A percentile compares a stretch with the other conserved stretches of the same genome.
These are phyloP conservation scores for Mortierella sp. DNA, from an alignment of 371 early-diverging fungal species.

Conservation along the genomic window DNA sequence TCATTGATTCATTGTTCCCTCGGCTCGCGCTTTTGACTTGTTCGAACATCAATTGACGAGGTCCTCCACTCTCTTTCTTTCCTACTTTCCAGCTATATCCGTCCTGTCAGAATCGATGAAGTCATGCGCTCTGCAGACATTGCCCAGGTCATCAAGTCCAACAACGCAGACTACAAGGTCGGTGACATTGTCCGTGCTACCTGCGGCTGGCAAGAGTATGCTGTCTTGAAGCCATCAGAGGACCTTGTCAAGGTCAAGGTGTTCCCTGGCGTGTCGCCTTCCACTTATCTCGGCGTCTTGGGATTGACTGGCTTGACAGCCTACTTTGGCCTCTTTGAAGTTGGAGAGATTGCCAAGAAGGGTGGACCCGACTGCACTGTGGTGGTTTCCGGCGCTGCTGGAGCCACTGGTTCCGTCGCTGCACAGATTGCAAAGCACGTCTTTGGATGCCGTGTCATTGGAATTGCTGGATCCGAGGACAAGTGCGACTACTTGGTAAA, in stretches of 20 bases:
- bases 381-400: conserved; percentile 67
- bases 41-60: too few relatives aligned
- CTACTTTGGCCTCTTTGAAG: conserved; percentile 67
- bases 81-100: conserved; percentile 51
- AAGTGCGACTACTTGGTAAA: conserved; percentile 72
- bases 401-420: conserved; percentile 69
- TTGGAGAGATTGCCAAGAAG: conserved; percentile 51
- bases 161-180: conserved; percentile 52
- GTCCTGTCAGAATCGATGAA: conserved; percentile 61
- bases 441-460: conserved; percentile 72
- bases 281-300: conserved; percentile 56
- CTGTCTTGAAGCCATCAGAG: conserved; percentile 53
- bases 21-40: too few relatives aligned
- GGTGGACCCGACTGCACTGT: conserved; percentile 71
- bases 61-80: neutral
- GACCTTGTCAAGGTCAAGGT: conserved; percentile 43
- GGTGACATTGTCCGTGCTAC: conserved; percentile 59
- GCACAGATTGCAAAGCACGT: conserved; percentile 77
- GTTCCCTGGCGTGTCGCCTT: conserved; percentile 54
- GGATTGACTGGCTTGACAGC: conserved; percentile 79
- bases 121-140: conserved; percentile 62
- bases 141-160: conserved; percentile 61
- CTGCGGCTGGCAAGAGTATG: conserved; percentile 63
- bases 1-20: neutral
- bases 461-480: conserved; percentile 75